Evolutionary conservation across 352 stramenopile species (phyloP).

Genomic region (Pythium myriotylum): DNA sequence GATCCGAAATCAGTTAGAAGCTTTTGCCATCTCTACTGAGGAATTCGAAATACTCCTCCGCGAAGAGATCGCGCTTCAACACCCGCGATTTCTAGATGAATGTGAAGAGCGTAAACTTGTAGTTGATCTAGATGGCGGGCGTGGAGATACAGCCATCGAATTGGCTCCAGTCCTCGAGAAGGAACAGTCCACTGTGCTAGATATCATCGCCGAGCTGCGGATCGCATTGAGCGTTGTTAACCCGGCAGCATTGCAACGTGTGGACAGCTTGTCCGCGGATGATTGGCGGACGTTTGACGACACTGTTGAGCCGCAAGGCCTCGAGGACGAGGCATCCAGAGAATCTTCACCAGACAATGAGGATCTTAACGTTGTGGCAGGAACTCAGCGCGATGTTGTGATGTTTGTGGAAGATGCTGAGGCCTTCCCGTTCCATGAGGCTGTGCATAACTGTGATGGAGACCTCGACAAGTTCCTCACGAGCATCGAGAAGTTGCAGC

Average conservation of each 20-base stretch:
- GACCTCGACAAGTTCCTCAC: conserved; percentile 9
- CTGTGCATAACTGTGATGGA: conserved; percentile 14
- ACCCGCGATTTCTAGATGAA: conserved; percentile 22
- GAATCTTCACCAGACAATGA: not conserved
- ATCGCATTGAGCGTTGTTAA: conserved; percentile 5
- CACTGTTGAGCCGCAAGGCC: not conserved
- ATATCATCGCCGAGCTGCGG: conserved; percentile 15
- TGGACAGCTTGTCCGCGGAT: not conserved
- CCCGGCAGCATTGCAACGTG: not conserved
- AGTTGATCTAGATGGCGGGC: conserved; percentile 6
- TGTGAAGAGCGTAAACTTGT: not conserved
- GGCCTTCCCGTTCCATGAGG: conserved; percentile 25
- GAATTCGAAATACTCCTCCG: conserved; percentile 28
- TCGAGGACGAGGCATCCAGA: not conserved
- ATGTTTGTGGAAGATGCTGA: conserved; percentile 25
- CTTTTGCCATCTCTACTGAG: conserved; percentile 13
- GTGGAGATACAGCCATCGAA: not conserved
- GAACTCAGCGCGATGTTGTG: conserved; percentile 10
- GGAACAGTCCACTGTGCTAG: conserved; percentile 7
- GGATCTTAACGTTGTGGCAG: not conserved
- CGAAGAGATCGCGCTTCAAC: conserved; percentile 25
- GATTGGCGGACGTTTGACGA: not conserved
- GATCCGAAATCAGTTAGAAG: conserved; percentile 9
- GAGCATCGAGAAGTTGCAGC: conserved; percentile 1
- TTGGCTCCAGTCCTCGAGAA: conserved; percentile 5